Conservation (phyloP, 345 rosid genomes). For the Gossypium herbaceum region DNA sequence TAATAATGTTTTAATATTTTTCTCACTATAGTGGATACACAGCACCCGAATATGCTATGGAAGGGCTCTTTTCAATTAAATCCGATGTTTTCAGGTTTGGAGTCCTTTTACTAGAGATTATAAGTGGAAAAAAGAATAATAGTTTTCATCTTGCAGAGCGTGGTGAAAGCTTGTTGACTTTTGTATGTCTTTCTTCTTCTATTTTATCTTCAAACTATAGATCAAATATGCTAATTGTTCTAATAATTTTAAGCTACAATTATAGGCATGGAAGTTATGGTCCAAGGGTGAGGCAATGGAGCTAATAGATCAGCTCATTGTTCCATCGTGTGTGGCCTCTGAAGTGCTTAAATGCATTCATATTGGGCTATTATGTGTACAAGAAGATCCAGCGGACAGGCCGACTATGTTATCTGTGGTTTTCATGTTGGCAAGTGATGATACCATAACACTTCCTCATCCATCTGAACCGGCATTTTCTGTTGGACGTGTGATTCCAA, state of each 20-base stretch:
- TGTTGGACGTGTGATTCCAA: too few species aligned
- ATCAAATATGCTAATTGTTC: neutral
- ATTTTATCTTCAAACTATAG: neutral
- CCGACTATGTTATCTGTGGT: constrained; percentile 45
- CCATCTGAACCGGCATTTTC: too few species aligned
- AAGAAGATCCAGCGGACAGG: constrained; percentile 31
- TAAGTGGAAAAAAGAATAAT: constrained; percentile 34
- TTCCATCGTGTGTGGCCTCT: constrained; percentile 22
- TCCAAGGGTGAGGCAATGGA: constrained; percentile 39
- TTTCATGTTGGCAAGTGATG: neutral
- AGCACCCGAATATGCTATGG: constrained; percentile 29
- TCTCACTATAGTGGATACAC: constrained; percentile 31
- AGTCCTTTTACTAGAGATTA: constrained; percentile 37
- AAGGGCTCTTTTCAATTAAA: constrained; percentile 36
- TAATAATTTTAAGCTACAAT: neutral
- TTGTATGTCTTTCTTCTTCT: constrained; percentile 15
- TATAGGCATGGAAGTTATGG: constrained; percentile 63
- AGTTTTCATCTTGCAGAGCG: constrained; percentile 22
- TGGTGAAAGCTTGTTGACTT: constrained; percentile 26
- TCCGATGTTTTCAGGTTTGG: constrained; percentile 47
- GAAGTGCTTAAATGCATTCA: constrained; percentile 46
- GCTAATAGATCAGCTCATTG: constrained; percentile 42
- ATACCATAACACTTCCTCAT: too few species aligned
- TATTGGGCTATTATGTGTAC: constrained; percentile 21
- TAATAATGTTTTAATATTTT: too few species aligned